phyloP scores from a whole-genome alignment of 2,329 filamentous ascomycete species.

The Zymoseptoria pseudotritici region DNA sequence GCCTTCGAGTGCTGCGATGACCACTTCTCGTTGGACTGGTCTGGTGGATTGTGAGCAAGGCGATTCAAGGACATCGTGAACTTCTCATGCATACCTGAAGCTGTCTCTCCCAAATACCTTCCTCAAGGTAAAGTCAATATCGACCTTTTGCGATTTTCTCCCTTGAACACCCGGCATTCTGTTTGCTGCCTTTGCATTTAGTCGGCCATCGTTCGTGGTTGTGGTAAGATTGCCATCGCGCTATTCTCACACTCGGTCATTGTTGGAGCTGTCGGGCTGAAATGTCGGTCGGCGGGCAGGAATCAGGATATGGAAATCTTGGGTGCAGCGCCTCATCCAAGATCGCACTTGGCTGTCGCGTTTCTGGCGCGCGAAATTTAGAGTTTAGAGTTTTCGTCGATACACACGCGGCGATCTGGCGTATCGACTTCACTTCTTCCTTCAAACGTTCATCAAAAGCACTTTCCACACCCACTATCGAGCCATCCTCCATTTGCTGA shows the following conservation, averaged over 20 bases:
- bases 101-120: constrained; percentile 29
- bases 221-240: background rate
- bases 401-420: no score
- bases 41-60: constrained; percentile 36
- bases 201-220: background rate
- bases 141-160: constrained; percentile 21
- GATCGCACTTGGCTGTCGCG: no score
- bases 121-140: constrained; percentile 32
- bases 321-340: no score
- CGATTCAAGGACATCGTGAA: background rate
- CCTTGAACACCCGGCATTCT: constrained; percentile 21
- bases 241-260: background rate
- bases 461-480: no score
- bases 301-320: no score
- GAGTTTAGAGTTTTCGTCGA: no score
- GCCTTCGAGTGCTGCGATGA: constrained; percentile 69
- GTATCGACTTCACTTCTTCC: no score
- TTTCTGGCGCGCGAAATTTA: no score
- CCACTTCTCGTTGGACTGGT: constrained; percentile 80
- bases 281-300: no score
- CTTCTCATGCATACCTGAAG: constrained; percentile 24
- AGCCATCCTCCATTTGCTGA: no score
- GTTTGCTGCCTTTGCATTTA: background rate
- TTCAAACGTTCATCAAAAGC: no score
- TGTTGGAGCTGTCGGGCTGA: background rate